Evolutionary conservation across 2,329 filamentous ascomycete genomes (phyloP).

Genomic region (Beauveria medogensis): DNA sequence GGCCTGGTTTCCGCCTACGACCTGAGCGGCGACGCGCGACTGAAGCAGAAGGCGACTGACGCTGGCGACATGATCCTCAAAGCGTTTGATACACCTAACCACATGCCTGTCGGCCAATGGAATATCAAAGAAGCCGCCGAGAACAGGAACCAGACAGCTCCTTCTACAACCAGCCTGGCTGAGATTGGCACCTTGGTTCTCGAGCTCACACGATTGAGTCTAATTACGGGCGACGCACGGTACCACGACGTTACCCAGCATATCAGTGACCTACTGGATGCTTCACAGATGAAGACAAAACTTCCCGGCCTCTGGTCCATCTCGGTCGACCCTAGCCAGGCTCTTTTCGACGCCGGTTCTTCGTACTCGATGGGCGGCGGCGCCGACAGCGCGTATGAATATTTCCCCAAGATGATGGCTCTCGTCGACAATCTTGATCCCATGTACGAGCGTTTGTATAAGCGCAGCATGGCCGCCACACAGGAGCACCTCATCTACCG

Average conservation of each 20-base stretch:
- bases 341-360: conserved; percentile 31
- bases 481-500: conserved; percentile 59
- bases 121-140: conserved; percentile 18
- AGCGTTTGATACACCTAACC: conserved; percentile 44
- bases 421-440: conserved; percentile 53
- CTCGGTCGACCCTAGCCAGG: conserved; percentile 47
- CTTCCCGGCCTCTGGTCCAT: conserved; percentile 70
- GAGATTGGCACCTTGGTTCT: conserved; percentile 60
- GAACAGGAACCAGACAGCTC: conserved; percentile 17
- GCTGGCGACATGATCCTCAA: conserved; percentile 44
- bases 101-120: conserved; percentile 33
- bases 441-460: conserved; percentile 57
- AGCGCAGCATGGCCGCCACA: conserved; percentile 48
- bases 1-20: conserved; percentile 44
- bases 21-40: conserved; percentile 33
- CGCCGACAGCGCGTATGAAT: conserved; percentile 52
- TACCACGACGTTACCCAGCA: conserved; percentile 68
- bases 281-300: conserved; percentile 56
- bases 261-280: conserved; percentile 58
- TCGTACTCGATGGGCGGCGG: conserved; percentile 43
- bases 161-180: conserved; percentile 37
- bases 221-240: conserved; percentile 59
- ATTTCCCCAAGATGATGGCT: conserved; percentile 53
- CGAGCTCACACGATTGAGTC: conserved; percentile 64
- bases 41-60: conserved; percentile 41